Evolutionary conservation across 176 grass and related monocot genomes (phyloP), one percentile per base, ranked within the genome.

Genomic region (Typha latifolia): DNA sequence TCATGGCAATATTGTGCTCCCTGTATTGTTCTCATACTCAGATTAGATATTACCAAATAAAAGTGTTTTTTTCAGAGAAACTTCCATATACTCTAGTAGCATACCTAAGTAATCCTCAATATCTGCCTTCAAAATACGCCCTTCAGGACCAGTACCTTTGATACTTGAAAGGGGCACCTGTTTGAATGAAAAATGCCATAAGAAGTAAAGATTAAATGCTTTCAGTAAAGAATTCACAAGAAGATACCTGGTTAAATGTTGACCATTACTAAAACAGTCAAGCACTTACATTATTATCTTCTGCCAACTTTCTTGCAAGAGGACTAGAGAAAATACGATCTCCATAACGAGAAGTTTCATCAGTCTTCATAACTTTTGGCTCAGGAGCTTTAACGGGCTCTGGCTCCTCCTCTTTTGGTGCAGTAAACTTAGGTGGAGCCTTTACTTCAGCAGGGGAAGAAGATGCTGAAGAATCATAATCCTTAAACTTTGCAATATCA

Each of bases 71-170:
- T 51, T 12, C 4, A 32, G 56, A 56, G 64, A 19, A 67, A 11
- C 43, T 20, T n/a, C 11, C 64, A 67, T 49, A 14, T 52, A 52
- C 12, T 52, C 12, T 12, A 52, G 50, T 52, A 49, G 16, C 69
- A 82, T 83, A 96, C 92, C 85, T 70, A 96, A 68, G 72, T 96
- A 91, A 80, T 91, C 92, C 77, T 91, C 92, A 80, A 96, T 77
- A 80, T 96, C 92, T 57, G 82, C 88, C 78, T 91, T 96, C 56
- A 96, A 66, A 86, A 96, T 96, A 62, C 87, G 82, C 13, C 93
- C 93, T 78, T 86, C 93, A 82, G 78, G 93, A 73, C 93, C 93
- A 68, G 88, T 96, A 62, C 93, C 93, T 77, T 91, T 91, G 67
- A 96, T 75, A 62, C 80, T 91, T 72, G 85, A 88, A 34, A 96